Base-by-base conservation (phyloP, 208 protist species). In the Naegleria lovaniensis region DNA sequence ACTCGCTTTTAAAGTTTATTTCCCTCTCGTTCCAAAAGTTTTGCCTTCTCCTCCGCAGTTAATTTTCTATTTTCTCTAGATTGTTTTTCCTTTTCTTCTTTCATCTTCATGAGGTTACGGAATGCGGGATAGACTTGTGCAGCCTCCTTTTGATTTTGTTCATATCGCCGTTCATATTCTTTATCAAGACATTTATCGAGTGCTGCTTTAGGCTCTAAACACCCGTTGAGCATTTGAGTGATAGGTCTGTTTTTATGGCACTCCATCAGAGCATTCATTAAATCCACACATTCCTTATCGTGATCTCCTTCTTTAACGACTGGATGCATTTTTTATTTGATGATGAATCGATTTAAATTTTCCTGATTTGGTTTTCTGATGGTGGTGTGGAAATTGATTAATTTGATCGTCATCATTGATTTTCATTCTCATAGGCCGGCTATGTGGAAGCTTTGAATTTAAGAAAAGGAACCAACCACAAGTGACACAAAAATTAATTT, bases 241-340 rank as follows among this genome's bases (percentile, higher is more conserved):
- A 79, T 33, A 36, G 5, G 19, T 79, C 29, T 79, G 19, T 25
- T 36, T 79, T 79, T 79, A 79, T 79, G n/a, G 36, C 67, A 79
- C n/a, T 79, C 3, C 29, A 36, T 36, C 29, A 79, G 25, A 13
- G 16, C 29, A 36, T 79, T 79, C 16, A 36, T 36, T 0, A n/a
- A 19, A 36, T 79, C 67, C 6, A 79, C 67, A 79, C 67, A 79
- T 33, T 79, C 67, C 29, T 79, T 79, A 13, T 9, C 9, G 67
- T 79, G 67, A 9, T 79, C 67, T 79, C 67, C 67, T 79, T 79
- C 67, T 33, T 79, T 79, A 79, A 79, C 67, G 9, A 79, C 29
- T 79, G 67, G 29, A n/a, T 79, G 67, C 67, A 79, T 79, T 79
- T 36, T 75, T 75, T 75, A n/a, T 75, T 75, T 48, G 43, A 48